Evolutionary conservation across 2,329 filamentous ascomycete genomes (phyloP).

Genomic region (Dothidotthia symphoricarpi): DNA sequence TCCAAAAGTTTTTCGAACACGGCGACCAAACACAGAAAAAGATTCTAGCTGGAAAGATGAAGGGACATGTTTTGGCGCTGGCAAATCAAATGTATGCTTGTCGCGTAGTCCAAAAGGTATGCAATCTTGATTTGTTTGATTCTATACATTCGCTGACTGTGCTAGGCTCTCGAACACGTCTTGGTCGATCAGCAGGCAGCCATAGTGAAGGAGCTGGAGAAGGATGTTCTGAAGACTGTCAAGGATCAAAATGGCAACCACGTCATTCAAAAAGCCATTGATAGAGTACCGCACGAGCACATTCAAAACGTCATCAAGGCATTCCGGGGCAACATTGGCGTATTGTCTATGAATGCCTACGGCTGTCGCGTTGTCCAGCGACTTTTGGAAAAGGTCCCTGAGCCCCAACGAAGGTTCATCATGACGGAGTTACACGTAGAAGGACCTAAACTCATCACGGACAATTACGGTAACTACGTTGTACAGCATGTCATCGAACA

Average conservation of each 20-base stretch:
- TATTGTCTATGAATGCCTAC: conserved; percentile 75
- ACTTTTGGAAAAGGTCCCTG: conserved; percentile 78
- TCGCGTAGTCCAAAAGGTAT: conserved; percentile 89
- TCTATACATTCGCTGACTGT: conserved; percentile 17
- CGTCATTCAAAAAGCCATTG: conserved; percentile 91
- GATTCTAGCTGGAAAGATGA: conserved; percentile 81
- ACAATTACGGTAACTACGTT: conserved; percentile 96
- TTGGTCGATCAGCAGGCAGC: conserved; percentile 86
- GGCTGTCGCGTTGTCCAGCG: conserved; percentile 92
- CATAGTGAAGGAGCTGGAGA: conserved; percentile 78
- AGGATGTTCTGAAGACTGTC: conserved; percentile 72
- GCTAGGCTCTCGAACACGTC: conserved; percentile 79
- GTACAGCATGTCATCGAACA: conserved; percentile 86
- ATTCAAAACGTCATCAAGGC: conserved; percentile 83
- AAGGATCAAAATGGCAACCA: conserved; percentile 93
- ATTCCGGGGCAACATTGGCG: conserved; percentile 71
- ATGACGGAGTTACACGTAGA: conserved; percentile 76
- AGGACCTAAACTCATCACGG: conserved; percentile 70
- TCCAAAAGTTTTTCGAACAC: conserved; percentile 96
- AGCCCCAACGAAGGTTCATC: conserved; percentile 68
- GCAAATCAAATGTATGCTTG: conserved; percentile 91
- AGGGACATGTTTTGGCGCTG: conserved; percentile 73
- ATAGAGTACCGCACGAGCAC: conserved; percentile 71
- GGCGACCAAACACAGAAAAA: conserved; percentile 93
- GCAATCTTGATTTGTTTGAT: conserved; percentile 1